These are phyloP conservation scores for Trypanosoma conorhini DNA, from an alignment of 208 protist species.

Conservation along the genomic window DNA sequence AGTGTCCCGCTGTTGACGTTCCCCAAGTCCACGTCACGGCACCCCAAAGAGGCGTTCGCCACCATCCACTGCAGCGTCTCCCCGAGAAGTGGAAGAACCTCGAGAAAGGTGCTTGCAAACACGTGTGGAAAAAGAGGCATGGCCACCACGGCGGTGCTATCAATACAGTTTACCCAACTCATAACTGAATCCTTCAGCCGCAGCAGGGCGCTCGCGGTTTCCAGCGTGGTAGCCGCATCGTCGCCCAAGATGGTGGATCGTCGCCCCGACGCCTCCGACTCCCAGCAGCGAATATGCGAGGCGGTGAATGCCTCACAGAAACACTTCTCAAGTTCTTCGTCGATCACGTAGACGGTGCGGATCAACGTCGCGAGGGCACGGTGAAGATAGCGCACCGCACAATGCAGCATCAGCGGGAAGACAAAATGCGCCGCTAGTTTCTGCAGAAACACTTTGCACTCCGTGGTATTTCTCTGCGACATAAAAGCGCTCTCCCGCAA, in stretches of 20 bases:
- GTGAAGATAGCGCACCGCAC: constrained; percentile 81
- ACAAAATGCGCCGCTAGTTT: constrained; percentile 51
- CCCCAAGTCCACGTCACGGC: not conserved
- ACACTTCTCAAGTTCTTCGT: constrained; percentile 16
- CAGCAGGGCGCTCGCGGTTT: not conserved
- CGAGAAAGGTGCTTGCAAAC: constrained; percentile 70
- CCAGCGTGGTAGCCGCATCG: not conserved
- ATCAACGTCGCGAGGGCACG: constrained; percentile 75
- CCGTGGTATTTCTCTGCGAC: constrained; percentile 19
- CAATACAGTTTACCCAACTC: constrained; percentile 73
- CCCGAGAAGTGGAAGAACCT: constrained; percentile 70
- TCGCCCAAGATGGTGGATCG: constrained; percentile 6
- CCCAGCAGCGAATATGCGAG: constrained; percentile 18
- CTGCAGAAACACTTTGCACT: constrained; percentile 31
- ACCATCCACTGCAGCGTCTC: constrained; percentile 76
- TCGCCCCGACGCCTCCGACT: not conserved
- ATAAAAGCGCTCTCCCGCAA: constrained; percentile 43
- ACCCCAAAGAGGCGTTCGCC: constrained; percentile 34
- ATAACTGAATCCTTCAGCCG: constrained; percentile 50
- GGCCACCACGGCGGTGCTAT: constrained; percentile 65
- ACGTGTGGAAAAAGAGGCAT: constrained; percentile 70
- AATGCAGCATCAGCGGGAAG: constrained; percentile 76
- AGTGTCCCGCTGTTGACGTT: constrained; percentile 28
- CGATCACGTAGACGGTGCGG: constrained; percentile 38
- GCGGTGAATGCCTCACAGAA: constrained; percentile 36